Base-by-base conservation (phyloP, 176 grass and related monocot species). In the Rhynchospora tenuis region DNA sequence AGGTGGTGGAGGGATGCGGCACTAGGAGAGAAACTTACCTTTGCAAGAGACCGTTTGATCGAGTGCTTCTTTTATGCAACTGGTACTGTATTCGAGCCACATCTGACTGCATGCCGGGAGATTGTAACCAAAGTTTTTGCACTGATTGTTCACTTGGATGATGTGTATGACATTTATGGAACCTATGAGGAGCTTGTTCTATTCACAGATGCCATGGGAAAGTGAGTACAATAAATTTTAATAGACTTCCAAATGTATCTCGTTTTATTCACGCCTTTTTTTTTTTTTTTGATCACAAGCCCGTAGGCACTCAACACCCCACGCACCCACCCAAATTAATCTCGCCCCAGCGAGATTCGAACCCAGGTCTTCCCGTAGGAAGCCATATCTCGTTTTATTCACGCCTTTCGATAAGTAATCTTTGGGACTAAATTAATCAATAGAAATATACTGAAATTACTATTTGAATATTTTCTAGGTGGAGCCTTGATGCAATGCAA, bases 141-240 rank as follows among this genome's bases (percentile, higher is more conserved):
- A 74, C 63, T 94, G 0, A 52, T 88, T 20, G 33, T 88, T 4
- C 56, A 59, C 16, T 56, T 94, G 29, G 92, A 94, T 55, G 89
- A 94, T 84, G 71, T 91, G 0, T 94, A 89, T 59, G 92, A 94
- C 75, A 58, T 94, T 0, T 94, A 94, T 47, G 87, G 92, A 55
- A 89, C 83, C 0, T 45, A 84, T 0, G 89, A 89, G 5, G 92
- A 94, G 81, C 79, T 94, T 5, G 5, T 8, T 9, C 60, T 88
- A 0, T 89, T 91, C 83, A 94, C 92, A 0, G 28, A 83, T n/a
- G 83, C 79, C 23, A 84, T 94, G n/a, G 85, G 29, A 77, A 87
- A 86, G 87, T 94, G 64, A 83, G 31, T 31, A 55, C 0, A 16
- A 20, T 11, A 15, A 57, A 43, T 45, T 45, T 26, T 81, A 28